Conservation (phyloP, 768 basidiomycete genomes). For the Mycena olivaceomarginata region DNA sequence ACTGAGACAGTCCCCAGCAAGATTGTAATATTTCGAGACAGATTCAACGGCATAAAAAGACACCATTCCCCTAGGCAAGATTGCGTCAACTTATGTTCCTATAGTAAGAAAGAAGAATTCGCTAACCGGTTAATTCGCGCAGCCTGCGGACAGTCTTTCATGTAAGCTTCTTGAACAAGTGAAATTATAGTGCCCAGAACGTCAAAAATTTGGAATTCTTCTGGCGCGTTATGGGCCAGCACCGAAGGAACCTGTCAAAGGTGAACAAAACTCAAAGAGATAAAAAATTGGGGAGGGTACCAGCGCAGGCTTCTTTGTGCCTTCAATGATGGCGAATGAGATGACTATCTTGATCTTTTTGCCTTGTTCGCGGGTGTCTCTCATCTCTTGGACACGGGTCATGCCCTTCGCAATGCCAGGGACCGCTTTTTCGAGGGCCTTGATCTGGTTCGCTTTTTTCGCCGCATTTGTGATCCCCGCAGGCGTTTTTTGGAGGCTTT, state of each 20-base stretch:
- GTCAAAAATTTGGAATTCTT: not conserved
- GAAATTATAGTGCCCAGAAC: not conserved
- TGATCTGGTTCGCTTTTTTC: not conserved
- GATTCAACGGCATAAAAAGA: constrained; percentile 25
- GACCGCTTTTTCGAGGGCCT: not conserved
- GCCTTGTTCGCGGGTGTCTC: constrained; percentile 22
- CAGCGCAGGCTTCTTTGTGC: not conserved
- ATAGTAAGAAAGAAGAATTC: not conserved
- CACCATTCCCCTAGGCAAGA: constrained; percentile 1
- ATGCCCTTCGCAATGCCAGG: constrained; percentile 9
- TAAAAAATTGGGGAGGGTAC: not conserved
- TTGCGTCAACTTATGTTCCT: too few relatives aligned
- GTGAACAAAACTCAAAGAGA: too few relatives aligned
- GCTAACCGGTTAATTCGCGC: constrained; percentile 21
- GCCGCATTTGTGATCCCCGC: not conserved
- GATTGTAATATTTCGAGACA: not conserved
- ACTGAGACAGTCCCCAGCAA: not conserved
- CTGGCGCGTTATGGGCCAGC: constrained; percentile 1
- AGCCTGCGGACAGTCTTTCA: not conserved
- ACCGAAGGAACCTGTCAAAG: constrained; percentile 11
- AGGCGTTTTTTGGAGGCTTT: constrained; percentile 20
- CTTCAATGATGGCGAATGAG: not conserved
- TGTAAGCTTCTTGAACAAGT: not conserved
- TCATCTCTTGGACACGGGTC: constrained; percentile 15
- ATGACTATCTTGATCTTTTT: constrained; percentile 22